Conservation (phyloP, 148 eudicot species). For the Agrostemma githago region DNA sequence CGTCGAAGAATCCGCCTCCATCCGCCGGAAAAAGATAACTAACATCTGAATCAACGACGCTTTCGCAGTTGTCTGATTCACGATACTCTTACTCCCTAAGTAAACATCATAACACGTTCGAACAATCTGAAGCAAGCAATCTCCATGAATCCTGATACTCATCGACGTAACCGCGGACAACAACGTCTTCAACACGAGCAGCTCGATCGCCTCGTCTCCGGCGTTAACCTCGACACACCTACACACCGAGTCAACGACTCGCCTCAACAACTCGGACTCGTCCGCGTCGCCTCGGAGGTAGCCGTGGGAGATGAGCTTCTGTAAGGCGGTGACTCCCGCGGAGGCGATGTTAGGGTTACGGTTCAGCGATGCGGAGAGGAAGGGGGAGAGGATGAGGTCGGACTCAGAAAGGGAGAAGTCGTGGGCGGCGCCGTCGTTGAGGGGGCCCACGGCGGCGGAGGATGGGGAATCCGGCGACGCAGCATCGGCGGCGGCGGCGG, state of each 20-base stretch:
- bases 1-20: constrained; percentile 94
- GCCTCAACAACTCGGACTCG: constrained; percentile 49
- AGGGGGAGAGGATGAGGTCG: constrained; percentile 62
- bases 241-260: constrained; percentile 63
- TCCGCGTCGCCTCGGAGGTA: constrained; percentile 76
- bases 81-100: constrained; percentile 72
- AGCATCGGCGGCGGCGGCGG: constrained; percentile 20
- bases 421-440: constrained; percentile 42
- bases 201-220: constrained; percentile 55
- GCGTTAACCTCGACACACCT: constrained; percentile 45
- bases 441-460: constrained; percentile 38
- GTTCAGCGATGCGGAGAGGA: constrained; percentile 50
- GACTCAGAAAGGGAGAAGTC: constrained; percentile 55
- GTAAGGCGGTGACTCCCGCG: constrained; percentile 61
- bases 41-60: constrained; percentile 94
- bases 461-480: constrained; percentile 26
- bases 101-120: constrained; percentile 86
- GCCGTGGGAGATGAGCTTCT: constrained; percentile 72
- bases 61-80: constrained; percentile 92
- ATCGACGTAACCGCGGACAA: constrained; percentile 73
- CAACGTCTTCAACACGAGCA: constrained; percentile 63
- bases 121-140: constrained; percentile 70
- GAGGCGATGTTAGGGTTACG: constrained; percentile 62
- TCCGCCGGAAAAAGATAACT: constrained; percentile 85
- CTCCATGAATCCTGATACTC: constrained; percentile 72